phyloP scores from a whole-genome alignment of 495 filamentous ascomycete genomes.

The Filosporella fistucella region DNA sequence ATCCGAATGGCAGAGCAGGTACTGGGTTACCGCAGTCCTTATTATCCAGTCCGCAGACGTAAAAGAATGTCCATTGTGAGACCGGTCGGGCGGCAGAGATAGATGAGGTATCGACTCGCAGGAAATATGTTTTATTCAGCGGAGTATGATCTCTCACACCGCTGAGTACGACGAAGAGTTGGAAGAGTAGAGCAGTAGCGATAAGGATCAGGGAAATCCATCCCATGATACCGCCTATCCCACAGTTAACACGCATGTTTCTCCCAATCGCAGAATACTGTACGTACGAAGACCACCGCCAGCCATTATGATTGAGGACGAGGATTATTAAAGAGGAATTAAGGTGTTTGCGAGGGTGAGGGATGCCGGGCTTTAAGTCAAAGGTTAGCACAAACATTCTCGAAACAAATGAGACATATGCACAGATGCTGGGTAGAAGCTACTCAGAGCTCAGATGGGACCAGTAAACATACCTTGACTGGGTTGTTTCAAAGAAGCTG shows the following conservation, averaged over 20 bases:
- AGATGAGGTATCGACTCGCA: constrained; percentile 65
- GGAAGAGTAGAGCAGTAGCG: constrained; percentile 66
- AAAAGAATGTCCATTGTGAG: constrained; percentile 87
- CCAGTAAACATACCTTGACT: constrained; percentile 4
- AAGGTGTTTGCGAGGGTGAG: not conserved
- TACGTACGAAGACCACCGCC: constrained; percentile 1
- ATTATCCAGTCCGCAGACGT: constrained; percentile 52
- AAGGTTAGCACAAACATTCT: constrained; percentile 6
- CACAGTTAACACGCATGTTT: not conserved
- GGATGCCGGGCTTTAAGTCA: not conserved
- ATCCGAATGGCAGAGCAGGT: constrained; percentile 43
- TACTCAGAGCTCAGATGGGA: too few species aligned
- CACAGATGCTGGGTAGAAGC: not conserved
- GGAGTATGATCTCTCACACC: constrained; percentile 57
- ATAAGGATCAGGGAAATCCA: constrained; percentile 67
- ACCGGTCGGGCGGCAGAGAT: constrained; percentile 58
- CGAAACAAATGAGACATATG: constrained; percentile 3
- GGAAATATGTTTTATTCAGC: constrained; percentile 73
- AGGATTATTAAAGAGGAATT: not conserved
- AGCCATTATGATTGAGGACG: constrained; percentile 6
- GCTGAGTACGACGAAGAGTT: constrained; percentile 76
- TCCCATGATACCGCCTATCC: constrained; percentile 32
- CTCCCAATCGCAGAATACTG: not conserved
- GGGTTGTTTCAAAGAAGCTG: not conserved
- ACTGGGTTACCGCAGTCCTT: constrained; percentile 36